phyloP scores from a whole-genome alignment of 1,284 basidiomycete genomes.

The Singerocomus inundabilis region DNA sequence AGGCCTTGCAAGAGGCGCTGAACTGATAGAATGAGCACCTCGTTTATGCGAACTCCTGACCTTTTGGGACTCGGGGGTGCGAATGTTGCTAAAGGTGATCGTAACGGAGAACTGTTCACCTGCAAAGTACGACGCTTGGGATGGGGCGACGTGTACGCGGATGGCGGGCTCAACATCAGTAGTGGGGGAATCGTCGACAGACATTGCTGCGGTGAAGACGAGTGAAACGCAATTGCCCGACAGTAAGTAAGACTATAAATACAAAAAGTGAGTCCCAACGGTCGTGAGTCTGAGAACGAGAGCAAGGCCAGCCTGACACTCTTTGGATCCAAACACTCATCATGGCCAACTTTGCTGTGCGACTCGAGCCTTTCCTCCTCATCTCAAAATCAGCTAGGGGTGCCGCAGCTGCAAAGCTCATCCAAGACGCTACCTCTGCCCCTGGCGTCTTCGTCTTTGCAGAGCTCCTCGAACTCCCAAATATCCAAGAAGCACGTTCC shows the following conservation, averaged over 20 bases:
- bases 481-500: conserved; percentile 73
- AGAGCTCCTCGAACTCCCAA: conserved; percentile 80
- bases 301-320: not conserved
- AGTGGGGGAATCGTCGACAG: conserved; percentile 14
- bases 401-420: conserved; percentile 85
- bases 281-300: conserved; percentile 20
- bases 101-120: conserved; percentile 85
- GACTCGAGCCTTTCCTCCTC: conserved; percentile 84
- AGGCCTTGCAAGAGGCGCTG: conserved; percentile 68
- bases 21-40: conserved; percentile 71
- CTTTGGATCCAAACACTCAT: conserved; percentile 19
- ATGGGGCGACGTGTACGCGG: conserved; percentile 69
- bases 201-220: conserved; percentile 15
- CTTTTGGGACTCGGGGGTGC: conserved; percentile 47
- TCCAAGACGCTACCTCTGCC: conserved; percentile 83
- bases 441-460: conserved; percentile 89
- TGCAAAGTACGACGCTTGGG: conserved; percentile 89
- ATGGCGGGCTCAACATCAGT: conserved; percentile 46
- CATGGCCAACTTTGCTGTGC: conserved; percentile 51
- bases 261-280: conserved; percentile 12
- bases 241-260: conserved; percentile 13
- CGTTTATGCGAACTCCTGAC: conserved; percentile 55
- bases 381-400: conserved; percentile 90
- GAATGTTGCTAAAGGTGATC: conserved; percentile 86
- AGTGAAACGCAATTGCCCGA: not conserved